These are phyloP conservation scores for Fraxinus platypoda DNA, from an alignment of 305 asterid genomes.

Conservation along the genomic window DNA sequence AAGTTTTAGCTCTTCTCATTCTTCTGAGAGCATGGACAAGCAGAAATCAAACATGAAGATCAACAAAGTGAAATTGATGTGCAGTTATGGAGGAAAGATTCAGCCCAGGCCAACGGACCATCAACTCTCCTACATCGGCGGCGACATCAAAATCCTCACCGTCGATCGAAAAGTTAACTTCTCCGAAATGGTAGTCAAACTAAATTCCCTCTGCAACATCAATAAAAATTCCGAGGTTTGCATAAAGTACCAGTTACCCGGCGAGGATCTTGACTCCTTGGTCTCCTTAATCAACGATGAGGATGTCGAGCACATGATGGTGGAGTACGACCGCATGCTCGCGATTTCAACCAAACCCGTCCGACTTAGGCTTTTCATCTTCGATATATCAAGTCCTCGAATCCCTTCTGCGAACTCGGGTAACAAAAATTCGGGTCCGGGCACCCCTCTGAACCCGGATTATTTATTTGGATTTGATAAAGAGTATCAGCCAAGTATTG, in stretches of 20 bases:
- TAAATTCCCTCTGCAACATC: conserved; percentile 33
- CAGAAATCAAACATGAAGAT: conserved; percentile 25
- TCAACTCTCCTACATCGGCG: conserved; percentile 71
- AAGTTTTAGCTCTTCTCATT: conserved; percentile 2
- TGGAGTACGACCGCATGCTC: conserved; percentile 70
- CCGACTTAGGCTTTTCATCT: conserved; percentile 64
- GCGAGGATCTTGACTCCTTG: conserved; percentile 65
- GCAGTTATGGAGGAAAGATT: conserved; percentile 82
- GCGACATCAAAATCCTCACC: conserved; percentile 76
- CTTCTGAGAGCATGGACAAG: conserved; percentile 35
- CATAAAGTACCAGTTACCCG: conserved; percentile 75
- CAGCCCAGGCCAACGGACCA: conserved; percentile 46
- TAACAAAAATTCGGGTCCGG: conserved; percentile 22
- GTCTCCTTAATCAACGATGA: conserved; percentile 72
- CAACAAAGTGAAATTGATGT: conserved; percentile 55
- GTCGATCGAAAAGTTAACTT: conserved; percentile 56
- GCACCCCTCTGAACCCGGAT: conserved; percentile 54
- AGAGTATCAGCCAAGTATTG: conserved; percentile 51
- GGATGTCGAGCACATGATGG: conserved; percentile 85
- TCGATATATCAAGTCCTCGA: conserved; percentile 21
- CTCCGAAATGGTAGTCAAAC: conserved; percentile 44
- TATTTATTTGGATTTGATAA: conserved; percentile 86
- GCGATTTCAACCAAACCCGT: conserved; percentile 40
- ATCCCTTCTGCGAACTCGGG: conserved; percentile 24
- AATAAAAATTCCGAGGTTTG: conserved; percentile 26